Evolutionary conservation across 2,329 filamentous ascomycete species (phyloP).

Genomic region (Grosmannia penicillata): DNA sequence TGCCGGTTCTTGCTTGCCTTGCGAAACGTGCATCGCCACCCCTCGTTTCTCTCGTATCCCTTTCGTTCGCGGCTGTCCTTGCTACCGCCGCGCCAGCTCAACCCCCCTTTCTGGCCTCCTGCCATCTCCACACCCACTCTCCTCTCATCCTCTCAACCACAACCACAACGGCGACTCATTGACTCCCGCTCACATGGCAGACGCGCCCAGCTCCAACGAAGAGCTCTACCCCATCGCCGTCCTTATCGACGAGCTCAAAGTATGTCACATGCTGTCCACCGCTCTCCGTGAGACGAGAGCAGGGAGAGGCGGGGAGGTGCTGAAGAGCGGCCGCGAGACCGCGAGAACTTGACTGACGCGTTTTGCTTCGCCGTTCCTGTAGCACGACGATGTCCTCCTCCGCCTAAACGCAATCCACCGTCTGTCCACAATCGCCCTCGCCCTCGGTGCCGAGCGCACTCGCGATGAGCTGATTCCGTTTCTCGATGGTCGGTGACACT

Average conservation of each 20-base stretch:
- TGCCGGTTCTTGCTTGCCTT: neutral
- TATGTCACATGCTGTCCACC: constrained; percentile 18
- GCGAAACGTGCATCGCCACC: no score
- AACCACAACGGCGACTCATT: constrained; percentile 5
- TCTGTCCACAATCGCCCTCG: constrained; percentile 93
- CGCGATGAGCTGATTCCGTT: constrained; percentile 98
- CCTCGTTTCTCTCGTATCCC: no score
- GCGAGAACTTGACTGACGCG: constrained; percentile 4
- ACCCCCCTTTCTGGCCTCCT: neutral
- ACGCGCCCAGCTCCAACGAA: constrained; percentile 82
- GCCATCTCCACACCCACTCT: neutral
- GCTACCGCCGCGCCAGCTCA: no score
- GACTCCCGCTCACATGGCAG: constrained; percentile 52
- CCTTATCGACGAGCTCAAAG: constrained; percentile 98
- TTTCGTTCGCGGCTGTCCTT: no score
- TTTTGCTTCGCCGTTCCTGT: constrained; percentile 7
- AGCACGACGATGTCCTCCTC: constrained; percentile 98
- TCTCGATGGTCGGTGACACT: constrained; percentile 68
- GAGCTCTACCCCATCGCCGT: constrained; percentile 99
- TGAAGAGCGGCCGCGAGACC: no score
- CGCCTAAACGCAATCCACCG: constrained; percentile 97
- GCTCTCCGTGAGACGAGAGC: neutral
- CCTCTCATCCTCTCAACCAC: constrained; percentile 15
- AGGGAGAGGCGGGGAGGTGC: no score
- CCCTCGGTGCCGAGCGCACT: constrained; percentile 88